Evolutionary conservation across 106 monocot species (phyloP).

Genomic region (Vanilla planifolia): DNA sequence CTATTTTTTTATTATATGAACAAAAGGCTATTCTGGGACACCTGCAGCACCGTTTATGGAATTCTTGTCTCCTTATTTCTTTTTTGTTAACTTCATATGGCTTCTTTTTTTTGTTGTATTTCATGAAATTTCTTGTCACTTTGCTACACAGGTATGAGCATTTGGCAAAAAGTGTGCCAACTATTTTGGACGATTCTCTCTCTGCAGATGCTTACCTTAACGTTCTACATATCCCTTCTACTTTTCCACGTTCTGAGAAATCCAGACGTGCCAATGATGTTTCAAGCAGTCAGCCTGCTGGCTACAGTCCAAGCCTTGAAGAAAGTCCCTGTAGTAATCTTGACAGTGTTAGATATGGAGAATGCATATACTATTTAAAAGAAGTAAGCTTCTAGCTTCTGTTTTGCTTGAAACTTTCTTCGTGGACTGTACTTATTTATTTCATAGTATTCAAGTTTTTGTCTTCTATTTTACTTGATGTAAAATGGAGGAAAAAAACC

Average conservation of each 20-base stretch:
- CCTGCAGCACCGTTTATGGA: neutral
- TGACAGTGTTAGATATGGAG: slow-evolving; percentile 64
- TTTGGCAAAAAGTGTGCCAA: slow-evolving; percentile 78
- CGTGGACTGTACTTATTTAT: neutral
- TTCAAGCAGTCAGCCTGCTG: slow-evolving; percentile 20
- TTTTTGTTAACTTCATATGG: neutral
- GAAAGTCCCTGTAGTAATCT: slow-evolving; percentile 82
- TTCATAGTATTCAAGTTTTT: neutral
- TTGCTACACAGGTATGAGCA: slow-evolving; percentile 75
- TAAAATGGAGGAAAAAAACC: neutral
- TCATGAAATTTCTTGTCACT: neutral
- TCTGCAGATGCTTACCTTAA: slow-evolving; percentile 93
- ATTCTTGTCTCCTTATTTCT: no score
- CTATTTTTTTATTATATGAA: no score
- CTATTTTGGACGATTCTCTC: slow-evolving; percentile 90
- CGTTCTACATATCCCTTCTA: slow-evolving; percentile 87
- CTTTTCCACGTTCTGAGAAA: slow-evolving; percentile 79
- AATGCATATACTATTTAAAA: slow-evolving; percentile 88
- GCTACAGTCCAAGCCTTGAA: slow-evolving; percentile 38
- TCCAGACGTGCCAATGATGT: slow-evolving; percentile 38
- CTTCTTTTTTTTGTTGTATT: neutral
- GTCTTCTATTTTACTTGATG: neutral
- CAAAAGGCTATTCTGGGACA: no score
- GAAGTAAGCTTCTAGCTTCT: slow-evolving; percentile 45
- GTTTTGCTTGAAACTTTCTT: neutral